These are phyloP conservation scores for Colletotrichum sp. DNA, from an alignment of 2,329 filamentous ascomycete species.

Conservation along the genomic window DNA sequence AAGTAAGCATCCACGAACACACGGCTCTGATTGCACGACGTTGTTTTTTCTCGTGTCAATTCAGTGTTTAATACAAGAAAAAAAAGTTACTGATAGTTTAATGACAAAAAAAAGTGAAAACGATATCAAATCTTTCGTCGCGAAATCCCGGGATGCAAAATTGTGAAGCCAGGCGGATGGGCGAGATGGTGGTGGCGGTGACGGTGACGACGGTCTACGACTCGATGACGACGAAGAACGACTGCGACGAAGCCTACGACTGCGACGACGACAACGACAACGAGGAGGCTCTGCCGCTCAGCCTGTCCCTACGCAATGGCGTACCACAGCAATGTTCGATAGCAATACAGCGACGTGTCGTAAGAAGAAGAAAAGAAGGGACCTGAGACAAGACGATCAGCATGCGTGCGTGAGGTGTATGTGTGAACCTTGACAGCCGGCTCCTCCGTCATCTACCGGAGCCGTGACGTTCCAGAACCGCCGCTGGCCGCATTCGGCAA, in stretches of 20 bases:
- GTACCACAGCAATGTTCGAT: background rate
- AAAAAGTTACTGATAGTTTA: slow-evolving; percentile 20
- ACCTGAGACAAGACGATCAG: background rate
- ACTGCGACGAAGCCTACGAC: background rate
- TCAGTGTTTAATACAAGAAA: background rate
- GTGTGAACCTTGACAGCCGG: background rate
- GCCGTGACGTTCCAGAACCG: background rate
- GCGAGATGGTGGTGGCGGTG: background rate
- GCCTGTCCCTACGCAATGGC: background rate
- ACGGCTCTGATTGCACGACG: slow-evolving; percentile 12
- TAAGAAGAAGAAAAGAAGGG: background rate
- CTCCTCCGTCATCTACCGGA: background rate
- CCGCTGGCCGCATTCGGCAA: background rate
- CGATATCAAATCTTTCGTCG: background rate
- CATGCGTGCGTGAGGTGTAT: background rate
- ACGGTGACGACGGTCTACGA: background rate
- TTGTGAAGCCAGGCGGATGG: slow-evolving; percentile 16
- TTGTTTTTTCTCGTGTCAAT: background rate
- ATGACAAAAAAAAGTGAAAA: slow-evolving; percentile 21
- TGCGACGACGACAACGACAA: background rate
- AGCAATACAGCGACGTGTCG: background rate
- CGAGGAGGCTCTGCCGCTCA: background rate
- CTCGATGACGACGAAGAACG: background rate
- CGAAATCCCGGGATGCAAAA: slow-evolving; percentile 1
- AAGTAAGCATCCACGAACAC: slow-evolving; percentile 26